A percentile compares a stretch with the other conserved stretches of the same genome.
Evolutionary conservation across 176 grass and related monocot genomes (phyloP).

Genomic region (Oryza glumipatula): DNA sequence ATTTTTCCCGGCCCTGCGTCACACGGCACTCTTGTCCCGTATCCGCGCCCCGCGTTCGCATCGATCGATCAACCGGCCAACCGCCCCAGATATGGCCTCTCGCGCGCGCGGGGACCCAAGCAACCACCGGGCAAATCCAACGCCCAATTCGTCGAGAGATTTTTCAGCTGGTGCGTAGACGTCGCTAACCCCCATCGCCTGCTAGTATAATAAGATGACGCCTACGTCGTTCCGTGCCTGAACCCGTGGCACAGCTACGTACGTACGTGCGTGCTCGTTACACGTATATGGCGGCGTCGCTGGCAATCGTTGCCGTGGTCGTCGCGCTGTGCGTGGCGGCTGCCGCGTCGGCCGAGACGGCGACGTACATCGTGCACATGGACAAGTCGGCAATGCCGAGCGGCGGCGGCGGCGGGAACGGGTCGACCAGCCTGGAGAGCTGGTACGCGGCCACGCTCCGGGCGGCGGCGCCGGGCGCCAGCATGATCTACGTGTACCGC

Average conservation of each 20-base stretch:
- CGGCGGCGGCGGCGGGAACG: background rate
- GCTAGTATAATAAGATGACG: conserved; percentile 5
- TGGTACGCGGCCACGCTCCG: conserved; percentile 20
- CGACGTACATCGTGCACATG: conserved; percentile 46
- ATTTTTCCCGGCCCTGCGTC: background rate
- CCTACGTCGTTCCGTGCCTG: background rate
- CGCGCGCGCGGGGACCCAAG: background rate
- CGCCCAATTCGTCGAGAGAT: background rate
- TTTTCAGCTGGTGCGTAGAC: background rate
- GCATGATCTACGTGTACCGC: conserved; percentile 34
- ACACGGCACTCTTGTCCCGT: background rate
- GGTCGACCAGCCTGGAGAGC: background rate
- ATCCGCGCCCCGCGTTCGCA: background rate
- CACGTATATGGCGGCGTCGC: background rate
- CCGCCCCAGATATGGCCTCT: background rate
- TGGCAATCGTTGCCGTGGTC: conserved; percentile 6
- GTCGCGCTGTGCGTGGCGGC: background rate
- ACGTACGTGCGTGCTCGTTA: background rate
- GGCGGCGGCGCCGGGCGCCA: background rate
- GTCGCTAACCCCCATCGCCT: background rate
- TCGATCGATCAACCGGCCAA: background rate
- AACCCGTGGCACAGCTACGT: background rate
- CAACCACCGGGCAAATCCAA: background rate
- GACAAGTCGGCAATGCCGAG: conserved; percentile 31
- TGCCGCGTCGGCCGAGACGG: background rate